A percentile compares a stretch with the other conserved stretches of the same genome.
phyloP scores from a whole-genome alignment of 2,329 filamentous ascomycete species.

The Zymoseptoria tritici region DNA sequence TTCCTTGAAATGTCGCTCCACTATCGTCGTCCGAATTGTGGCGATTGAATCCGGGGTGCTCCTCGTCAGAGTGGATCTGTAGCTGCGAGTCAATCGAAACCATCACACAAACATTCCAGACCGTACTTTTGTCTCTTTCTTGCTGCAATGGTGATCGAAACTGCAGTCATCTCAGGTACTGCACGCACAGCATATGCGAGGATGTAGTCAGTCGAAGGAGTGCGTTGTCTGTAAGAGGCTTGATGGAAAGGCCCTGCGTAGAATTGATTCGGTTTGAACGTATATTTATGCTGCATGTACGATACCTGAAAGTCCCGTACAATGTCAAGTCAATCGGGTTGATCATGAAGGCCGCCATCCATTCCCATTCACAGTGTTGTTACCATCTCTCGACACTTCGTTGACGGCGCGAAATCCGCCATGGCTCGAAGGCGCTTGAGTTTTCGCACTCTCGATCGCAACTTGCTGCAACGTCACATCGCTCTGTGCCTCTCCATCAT shows the following conservation, averaged over 20 bases:
- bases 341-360: not conserved
- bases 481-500: slow-evolving; percentile 4
- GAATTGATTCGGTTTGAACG: not conserved
- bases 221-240: not conserved
- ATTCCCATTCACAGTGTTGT: not conserved
- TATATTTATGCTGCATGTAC: not conserved
- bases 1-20: not conserved
- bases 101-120: not conserved
- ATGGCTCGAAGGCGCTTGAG: slow-evolving; percentile 1
- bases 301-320: not conserved
- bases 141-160: slow-evolving; percentile 11
- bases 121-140: not conserved
- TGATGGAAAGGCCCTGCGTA: not conserved
- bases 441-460: not conserved
- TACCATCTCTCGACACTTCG: not conserved
- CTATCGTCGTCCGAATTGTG: not conserved
- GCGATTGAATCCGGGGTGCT: not conserved
- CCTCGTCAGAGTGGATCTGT: not conserved
- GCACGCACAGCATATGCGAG: not conserved
- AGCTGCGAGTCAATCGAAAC: not conserved
- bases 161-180: slow-evolving; percentile 1
- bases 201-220: not conserved
- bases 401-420: slow-evolving; percentile 15
- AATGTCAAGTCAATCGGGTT: not conserved
- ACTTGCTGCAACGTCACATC: not conserved